A percentile compares a stretch with the other conserved stretches of the same genome.
Conservation (phyloP, 257 asterid species). For the Haberlea rhodopensis region DNA sequence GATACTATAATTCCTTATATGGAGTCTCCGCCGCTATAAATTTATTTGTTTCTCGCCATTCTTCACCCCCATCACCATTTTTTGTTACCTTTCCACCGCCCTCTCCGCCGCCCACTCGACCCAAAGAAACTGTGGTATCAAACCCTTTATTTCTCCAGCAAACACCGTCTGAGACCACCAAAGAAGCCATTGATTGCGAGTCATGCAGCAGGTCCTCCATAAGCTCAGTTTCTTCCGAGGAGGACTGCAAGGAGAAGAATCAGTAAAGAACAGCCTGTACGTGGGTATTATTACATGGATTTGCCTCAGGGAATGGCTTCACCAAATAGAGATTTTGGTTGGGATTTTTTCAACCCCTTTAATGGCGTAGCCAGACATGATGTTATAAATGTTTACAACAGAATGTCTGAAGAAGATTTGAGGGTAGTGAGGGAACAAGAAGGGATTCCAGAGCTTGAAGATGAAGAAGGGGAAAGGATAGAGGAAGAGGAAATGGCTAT, state of each 20-base stretch:
- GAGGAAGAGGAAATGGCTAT: slow-evolving; percentile 36
- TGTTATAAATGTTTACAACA: slow-evolving; percentile 44
- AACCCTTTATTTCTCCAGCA: slow-evolving; percentile 85
- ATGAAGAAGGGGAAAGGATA: slow-evolving; percentile 45
- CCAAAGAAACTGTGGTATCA: slow-evolving; percentile 53
- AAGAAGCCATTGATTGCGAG: slow-evolving; percentile 46
- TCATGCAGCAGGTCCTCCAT: slow-evolving; percentile 42
- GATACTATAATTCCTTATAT: slow-evolving; percentile 66
- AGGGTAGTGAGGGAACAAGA: slow-evolving; percentile 85
- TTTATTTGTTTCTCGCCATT: slow-evolving; percentile 82
- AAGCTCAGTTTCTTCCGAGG: slow-evolving; percentile 44
- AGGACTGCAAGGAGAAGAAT: slow-evolving; percentile 35
- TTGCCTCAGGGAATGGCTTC: slow-evolving; percentile 54
- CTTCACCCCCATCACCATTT: slow-evolving; percentile 58
- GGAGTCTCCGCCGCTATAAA: slow-evolving; percentile 87
- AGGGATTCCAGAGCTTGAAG: slow-evolving; percentile 92
- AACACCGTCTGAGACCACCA: slow-evolving; percentile 54
- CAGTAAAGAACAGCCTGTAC: slow-evolving; percentile 34
- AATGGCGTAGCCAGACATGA: slow-evolving; percentile 52
- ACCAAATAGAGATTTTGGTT: slow-evolving; percentile 74
- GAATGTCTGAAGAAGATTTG: slow-evolving; percentile 79
- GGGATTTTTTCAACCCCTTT: slow-evolving; percentile 97
- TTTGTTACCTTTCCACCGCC: slow-evolving; percentile 58
- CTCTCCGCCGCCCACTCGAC: slow-evolving; percentile 39
- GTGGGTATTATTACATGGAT: slow-evolving; percentile 72